Evolutionary conservation across 2,329 filamentous ascomycete genomes (phyloP).

Genomic region (Elsinoe perseae): DNA sequence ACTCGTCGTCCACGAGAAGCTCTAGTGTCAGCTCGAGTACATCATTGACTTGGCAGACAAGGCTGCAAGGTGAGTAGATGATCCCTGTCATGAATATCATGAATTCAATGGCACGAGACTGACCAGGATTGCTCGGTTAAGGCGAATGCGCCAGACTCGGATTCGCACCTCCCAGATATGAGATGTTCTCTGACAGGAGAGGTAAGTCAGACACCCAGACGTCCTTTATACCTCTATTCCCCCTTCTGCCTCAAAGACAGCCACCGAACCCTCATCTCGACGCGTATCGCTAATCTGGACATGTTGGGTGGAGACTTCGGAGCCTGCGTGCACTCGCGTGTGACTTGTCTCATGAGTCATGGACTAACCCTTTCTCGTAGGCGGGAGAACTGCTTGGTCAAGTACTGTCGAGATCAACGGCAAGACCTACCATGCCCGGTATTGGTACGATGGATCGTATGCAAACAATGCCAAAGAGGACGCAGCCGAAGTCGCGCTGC

Average conservation of each 20-base stretch:
- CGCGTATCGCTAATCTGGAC: not conserved
- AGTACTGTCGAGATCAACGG: constrained; percentile 67
- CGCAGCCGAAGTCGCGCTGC: constrained; percentile 73
- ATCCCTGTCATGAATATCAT: not conserved
- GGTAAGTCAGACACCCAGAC: constrained; percentile 42
- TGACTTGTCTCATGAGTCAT: constrained; percentile 12
- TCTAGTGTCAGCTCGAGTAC: constrained; percentile 16
- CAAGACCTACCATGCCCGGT: constrained; percentile 60
- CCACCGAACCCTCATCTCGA: not conserved
- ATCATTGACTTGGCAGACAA: constrained; percentile 23
- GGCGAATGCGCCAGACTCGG: constrained; percentile 15
- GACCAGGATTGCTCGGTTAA: constrained; percentile 17
- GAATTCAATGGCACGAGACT: not conserved
- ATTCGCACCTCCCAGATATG: constrained; percentile 11
- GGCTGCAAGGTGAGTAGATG: constrained; percentile 27
- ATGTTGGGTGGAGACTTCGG: constrained; percentile 1
- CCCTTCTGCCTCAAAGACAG: not conserved
- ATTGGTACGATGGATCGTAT: constrained; percentile 86
- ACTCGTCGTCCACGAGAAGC: constrained; percentile 15
- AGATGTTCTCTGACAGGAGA: constrained; percentile 67
- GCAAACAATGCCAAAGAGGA: constrained; percentile 84
- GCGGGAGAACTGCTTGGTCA: constrained; percentile 86
- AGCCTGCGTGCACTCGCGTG: not conserved
- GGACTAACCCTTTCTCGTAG: constrained; percentile 38
- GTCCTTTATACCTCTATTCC: constrained; percentile 14